phyloP scores from a whole-genome alignment of 345 rosid genomes.

The Noccaea caerulescens region DNA sequence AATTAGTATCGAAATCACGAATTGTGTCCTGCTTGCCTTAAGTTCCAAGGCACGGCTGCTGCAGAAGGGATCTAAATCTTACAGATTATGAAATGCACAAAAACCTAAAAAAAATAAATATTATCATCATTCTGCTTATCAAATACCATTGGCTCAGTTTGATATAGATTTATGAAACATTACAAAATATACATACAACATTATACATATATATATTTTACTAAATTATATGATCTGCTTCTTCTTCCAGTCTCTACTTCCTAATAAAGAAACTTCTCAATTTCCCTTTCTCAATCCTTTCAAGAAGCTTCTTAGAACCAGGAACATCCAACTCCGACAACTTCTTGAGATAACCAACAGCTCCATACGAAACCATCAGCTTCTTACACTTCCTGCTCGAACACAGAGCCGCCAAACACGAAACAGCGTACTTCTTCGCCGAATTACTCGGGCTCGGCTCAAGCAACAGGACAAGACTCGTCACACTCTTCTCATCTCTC shows the following conservation, averaged over 20 bases:
- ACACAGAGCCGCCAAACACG: conserved; percentile 63
- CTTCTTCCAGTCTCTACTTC: conserved; percentile 50
- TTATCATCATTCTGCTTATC: not conserved
- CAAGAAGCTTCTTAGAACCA: conserved; percentile 85
- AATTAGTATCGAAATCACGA: no score
- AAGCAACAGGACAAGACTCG: conserved; percentile 78
- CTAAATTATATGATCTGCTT: conserved; percentile 5
- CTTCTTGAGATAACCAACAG: conserved; percentile 93
- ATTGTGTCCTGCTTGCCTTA: no score
- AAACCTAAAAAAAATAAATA: not conserved
- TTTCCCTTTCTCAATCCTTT: conserved; percentile 80
- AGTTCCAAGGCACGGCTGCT: no score
- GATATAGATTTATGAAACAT: conserved; percentile 23
- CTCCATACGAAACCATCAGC: conserved; percentile 92
- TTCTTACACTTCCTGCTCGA: conserved; percentile 90
- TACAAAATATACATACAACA: conserved; percentile 17
- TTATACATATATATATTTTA: conserved; percentile 27
- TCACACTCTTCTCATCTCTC: conserved; percentile 71
- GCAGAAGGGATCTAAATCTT: not conserved
- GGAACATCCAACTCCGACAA: conserved; percentile 85
- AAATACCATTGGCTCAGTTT: conserved; percentile 4
- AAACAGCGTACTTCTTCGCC: conserved; percentile 83
- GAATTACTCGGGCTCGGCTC: conserved; percentile 84
- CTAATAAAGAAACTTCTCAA: conserved; percentile 66
- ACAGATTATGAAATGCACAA: conserved; percentile 10